These are phyloP conservation scores for Leishmania arabica DNA, from an alignment of 208 protist species.

Conservation along the genomic window DNA sequence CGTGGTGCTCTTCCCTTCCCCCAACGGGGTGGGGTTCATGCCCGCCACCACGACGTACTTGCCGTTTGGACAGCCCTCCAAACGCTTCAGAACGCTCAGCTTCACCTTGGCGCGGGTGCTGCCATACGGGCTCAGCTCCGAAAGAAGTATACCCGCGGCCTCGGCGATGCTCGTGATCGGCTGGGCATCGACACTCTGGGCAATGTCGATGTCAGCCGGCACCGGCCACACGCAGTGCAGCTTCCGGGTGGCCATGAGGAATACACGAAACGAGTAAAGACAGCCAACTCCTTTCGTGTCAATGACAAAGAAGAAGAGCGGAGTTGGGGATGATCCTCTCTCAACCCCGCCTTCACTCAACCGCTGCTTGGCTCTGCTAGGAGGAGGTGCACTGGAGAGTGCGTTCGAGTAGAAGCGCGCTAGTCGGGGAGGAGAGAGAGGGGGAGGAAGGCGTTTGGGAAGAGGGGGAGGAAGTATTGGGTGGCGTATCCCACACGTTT, in stretches of 20 bases:
- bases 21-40: constrained; percentile 92
- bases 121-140: constrained; percentile 94
- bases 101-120: constrained; percentile 91
- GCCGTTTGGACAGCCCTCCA: constrained; percentile 74
- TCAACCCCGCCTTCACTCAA: neutral
- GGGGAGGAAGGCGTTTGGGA: neutral
- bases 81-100: constrained; percentile 86
- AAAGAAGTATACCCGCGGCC: constrained; percentile 78
- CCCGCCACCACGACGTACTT: constrained; percentile 98
- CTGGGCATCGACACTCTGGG: constrained; percentile 75
- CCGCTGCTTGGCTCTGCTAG: neutral
- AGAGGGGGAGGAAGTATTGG: too few relatives aligned
- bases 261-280: constrained; percentile 18
- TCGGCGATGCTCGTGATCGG: constrained; percentile 82
- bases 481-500: neutral
- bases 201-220: constrained; percentile 96
- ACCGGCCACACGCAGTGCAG: constrained; percentile 73
- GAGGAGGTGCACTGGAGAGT: neutral
- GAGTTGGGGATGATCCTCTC: neutral
- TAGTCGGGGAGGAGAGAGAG: neutral
- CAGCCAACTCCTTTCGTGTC: neutral
- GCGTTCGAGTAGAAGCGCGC: neutral
- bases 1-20: constrained; percentile 98
- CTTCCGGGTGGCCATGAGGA: constrained; percentile 56
- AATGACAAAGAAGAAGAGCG: neutral